Base-by-base conservation (phyloP, 2,329 filamentous ascomycete species). In the Grosmannia huntii region DNA sequence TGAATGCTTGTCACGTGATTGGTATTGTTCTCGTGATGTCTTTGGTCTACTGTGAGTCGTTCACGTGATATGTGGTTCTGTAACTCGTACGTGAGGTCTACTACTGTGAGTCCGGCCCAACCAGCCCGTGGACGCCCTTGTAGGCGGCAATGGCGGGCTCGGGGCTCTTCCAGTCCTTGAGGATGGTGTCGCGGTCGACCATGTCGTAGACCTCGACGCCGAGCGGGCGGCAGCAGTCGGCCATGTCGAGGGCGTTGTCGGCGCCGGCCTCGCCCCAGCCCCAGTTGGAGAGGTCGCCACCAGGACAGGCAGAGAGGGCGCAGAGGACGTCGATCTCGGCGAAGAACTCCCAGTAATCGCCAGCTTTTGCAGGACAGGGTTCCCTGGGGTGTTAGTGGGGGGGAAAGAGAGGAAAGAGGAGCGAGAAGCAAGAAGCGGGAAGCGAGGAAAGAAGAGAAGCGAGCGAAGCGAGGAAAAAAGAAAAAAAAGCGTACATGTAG, bases 211-310 rank as follows among this genome's bases (percentile, higher is more conserved):
- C 83, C 64, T 90, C 82, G 0, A 92, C 85, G 53, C 83, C 83
- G 6, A 94, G 77, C 1, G 87, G 87, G 9, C 88, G 79, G 70
- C 86, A 90, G 61, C 83, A 86, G 60, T 81, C 81, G 64, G 79
- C 69, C 80, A 89, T 89, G 57, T 83, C 84, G 65, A 83, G 79
- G 16, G 16, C 41, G 1, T 36, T 36, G 4, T 10, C 50, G 62
- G 82, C 81, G 69, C 81, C 85, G 53, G 79, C 80, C 50, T 78
- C 81, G 14, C 85, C 84, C 76, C 89, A 94, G 0, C 87, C 88
- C 87, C 88, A 92, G n/a, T 82, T 76, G 1, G 86, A 90, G 53
- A 94, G 72, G 67, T 94, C 89, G 0, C 89, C 89, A 1, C 89
- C 89, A 0, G 89, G 89, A 66, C 89, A 94, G 0, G 89, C 87